phyloP scores from a whole-genome alignment of 768 basidiomycete species.

The Chalciporus chontae region DNA sequence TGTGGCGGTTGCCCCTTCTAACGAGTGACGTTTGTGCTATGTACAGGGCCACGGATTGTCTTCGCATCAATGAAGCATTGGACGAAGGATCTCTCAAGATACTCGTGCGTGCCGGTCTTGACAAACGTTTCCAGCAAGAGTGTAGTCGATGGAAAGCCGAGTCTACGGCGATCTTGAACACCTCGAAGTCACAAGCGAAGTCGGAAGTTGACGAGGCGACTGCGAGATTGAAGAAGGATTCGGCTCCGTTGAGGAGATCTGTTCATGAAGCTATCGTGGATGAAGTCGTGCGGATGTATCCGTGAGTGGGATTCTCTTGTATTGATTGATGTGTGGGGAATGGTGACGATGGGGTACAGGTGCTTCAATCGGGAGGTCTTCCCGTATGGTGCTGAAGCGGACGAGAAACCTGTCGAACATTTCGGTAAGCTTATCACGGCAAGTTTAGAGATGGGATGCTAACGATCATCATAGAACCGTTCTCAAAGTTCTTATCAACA shows the following conservation, averaged over 20 bases:
- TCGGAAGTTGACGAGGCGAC: slow-evolving; percentile 1
- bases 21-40: background rate
- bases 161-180: background rate
- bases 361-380: slow-evolving; percentile 16
- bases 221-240: slow-evolving; percentile 20
- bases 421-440: slow-evolving; percentile 1
- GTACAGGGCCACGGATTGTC: slow-evolving; percentile 19
- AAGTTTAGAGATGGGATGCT: background rate
- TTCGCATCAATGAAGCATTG: slow-evolving; percentile 24
- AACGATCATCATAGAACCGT: slow-evolving; percentile 9
- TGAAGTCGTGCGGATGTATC: slow-evolving; percentile 12
- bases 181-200: fast-evolving
- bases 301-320: background rate
- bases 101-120: slow-evolving; percentile 28
- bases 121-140: slow-evolving; percentile 19
- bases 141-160: slow-evolving; percentile 25
- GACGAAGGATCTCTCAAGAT: slow-evolving; percentile 24
- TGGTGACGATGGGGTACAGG: background rate
- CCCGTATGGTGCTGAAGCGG: background rate
- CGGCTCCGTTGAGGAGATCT: slow-evolving; percentile 9
- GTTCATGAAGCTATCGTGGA: slow-evolving; percentile 19
- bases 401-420: background rate
- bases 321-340: background rate
- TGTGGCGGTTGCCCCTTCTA: background rate
- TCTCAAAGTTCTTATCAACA: background rate